Conservation (phyloP, 768 basidiomycete genomes). For the Leccinellum rugosiceps region DNA sequence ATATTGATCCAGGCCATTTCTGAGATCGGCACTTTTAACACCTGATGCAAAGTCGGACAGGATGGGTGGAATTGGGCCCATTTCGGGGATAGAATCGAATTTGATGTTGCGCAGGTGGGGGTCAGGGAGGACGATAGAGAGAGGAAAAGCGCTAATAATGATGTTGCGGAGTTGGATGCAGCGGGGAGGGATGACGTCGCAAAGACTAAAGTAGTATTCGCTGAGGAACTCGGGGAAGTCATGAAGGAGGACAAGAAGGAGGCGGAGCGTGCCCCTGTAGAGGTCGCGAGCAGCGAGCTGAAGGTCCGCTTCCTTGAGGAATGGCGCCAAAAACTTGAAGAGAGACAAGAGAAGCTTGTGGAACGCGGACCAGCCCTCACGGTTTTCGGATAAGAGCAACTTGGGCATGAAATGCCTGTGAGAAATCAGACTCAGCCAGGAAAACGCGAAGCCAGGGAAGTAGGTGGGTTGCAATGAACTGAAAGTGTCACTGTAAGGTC, state of each 20-base stretch:
- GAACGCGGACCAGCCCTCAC: slow-evolving; percentile 97
- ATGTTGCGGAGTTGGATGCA: slow-evolving; percentile 97
- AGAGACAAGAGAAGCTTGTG: slow-evolving; percentile 91
- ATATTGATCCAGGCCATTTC: slow-evolving; percentile 78
- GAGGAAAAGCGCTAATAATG: slow-evolving; percentile 93
- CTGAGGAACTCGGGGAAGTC: slow-evolving; percentile 99
- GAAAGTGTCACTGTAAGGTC: slow-evolving; percentile 72
- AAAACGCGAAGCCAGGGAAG: slow-evolving; percentile 98
- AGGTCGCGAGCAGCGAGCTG: slow-evolving; percentile 79
- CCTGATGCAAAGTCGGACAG: slow-evolving; percentile 87
- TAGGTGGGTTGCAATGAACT: slow-evolving; percentile 94
- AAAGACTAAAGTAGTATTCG: slow-evolving; percentile 94
- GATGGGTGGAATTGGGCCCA: slow-evolving; percentile 89
- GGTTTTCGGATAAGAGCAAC: slow-evolving; percentile 78
- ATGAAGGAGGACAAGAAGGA: slow-evolving; percentile 93
- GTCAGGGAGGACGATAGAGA: slow-evolving; percentile 76
- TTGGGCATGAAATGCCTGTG: slow-evolving; percentile 98
- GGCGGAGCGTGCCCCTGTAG: slow-evolving; percentile 85
- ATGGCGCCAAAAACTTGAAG: slow-evolving; percentile 92
- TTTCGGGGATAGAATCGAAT: slow-evolving; percentile 78
- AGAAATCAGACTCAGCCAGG: slow-evolving; percentile 95
- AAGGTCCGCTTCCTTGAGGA: slow-evolving; percentile 80
- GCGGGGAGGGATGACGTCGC: slow-evolving; percentile 86
- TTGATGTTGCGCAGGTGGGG: slow-evolving; percentile 74
- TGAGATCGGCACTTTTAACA: slow-evolving; percentile 78